These are phyloP conservation scores for Andrographis paniculata DNA, from an alignment of 305 asterid genomes.

Conservation along the genomic window DNA sequence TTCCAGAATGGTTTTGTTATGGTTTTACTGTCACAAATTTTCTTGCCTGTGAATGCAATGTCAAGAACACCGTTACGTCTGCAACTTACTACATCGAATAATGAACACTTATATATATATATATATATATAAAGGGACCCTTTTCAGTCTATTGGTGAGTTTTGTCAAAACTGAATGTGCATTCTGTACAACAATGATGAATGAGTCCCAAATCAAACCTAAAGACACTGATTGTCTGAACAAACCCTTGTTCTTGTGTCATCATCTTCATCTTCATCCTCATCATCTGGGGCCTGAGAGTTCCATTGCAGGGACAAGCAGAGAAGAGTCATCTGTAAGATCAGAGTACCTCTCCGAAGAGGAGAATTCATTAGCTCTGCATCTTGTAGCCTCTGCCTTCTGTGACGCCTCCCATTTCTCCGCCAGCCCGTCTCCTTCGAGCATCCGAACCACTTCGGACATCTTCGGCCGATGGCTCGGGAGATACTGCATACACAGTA, in stretches of 20 bases:
- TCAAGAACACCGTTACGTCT: too few species aligned
- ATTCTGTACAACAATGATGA: slow-evolving; percentile 13
- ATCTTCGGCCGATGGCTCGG: slow-evolving; percentile 83
- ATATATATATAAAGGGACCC: slow-evolving; percentile 1
- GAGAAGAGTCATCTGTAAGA: slow-evolving; percentile 81
- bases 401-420: slow-evolving; percentile 96
- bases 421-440: slow-evolving; percentile 92
- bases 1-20: background rate
- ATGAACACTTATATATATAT: slow-evolving; percentile 5
- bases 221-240: slow-evolving; percentile 2
- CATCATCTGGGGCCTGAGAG: slow-evolving; percentile 92
- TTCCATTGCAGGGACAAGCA: slow-evolving; percentile 90
- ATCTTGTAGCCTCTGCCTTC: slow-evolving; percentile 56
- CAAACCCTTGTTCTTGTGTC: background rate
- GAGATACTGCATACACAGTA: slow-evolving; percentile 74
- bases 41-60: too few species aligned
- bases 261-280: slow-evolving; percentile 8
- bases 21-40: too few species aligned
- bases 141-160: slow-evolving; percentile 3
- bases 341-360: slow-evolving; percentile 88
- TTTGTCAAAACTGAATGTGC: slow-evolving; percentile 23
- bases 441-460: slow-evolving; percentile 96
- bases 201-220: slow-evolving; percentile 12
- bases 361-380: slow-evolving; percentile 67
- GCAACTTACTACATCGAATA: slow-evolving; percentile 16